phyloP scores from a whole-genome alignment of 148 eudicot species.

The Chenopodium quinoa region DNA sequence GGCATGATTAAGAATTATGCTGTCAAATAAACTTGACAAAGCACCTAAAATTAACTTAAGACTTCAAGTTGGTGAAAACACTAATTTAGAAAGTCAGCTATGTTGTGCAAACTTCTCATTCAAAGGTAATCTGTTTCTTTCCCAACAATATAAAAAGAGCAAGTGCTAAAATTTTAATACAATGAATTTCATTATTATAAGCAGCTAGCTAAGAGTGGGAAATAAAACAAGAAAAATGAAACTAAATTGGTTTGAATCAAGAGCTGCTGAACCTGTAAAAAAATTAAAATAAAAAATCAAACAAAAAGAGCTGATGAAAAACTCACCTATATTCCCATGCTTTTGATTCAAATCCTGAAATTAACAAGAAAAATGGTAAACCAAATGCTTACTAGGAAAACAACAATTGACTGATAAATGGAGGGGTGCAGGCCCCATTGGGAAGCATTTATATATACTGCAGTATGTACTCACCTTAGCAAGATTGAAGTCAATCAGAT shows the following conservation, averaged over 20 bases:
- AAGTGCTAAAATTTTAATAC: background rate
- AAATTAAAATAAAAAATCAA: too few relatives aligned
- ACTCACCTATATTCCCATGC: constrained; percentile 52
- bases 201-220: background rate
- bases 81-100: background rate
- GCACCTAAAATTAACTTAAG: constrained; percentile 2
- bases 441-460: background rate
- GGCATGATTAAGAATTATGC: background rate
- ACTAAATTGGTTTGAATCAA: background rate
- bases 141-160: background rate
- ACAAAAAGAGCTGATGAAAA: background rate
- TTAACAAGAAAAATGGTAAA: constrained; percentile 17
- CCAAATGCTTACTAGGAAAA: background rate
- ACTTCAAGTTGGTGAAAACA: background rate
- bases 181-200: background rate
- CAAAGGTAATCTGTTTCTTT: background rate
- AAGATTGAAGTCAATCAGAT: constrained; percentile 90
- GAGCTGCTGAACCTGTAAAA: background rate
- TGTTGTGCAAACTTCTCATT: background rate
- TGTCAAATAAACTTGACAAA: background rate
- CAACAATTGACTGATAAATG: background rate
- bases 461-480: constrained; percentile 57
- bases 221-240: background rate
- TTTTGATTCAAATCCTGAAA: constrained; percentile 73
- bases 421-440: background rate